Conservation (phyloP, 106 monocot species). For the Cymbidium sinense region DNA sequence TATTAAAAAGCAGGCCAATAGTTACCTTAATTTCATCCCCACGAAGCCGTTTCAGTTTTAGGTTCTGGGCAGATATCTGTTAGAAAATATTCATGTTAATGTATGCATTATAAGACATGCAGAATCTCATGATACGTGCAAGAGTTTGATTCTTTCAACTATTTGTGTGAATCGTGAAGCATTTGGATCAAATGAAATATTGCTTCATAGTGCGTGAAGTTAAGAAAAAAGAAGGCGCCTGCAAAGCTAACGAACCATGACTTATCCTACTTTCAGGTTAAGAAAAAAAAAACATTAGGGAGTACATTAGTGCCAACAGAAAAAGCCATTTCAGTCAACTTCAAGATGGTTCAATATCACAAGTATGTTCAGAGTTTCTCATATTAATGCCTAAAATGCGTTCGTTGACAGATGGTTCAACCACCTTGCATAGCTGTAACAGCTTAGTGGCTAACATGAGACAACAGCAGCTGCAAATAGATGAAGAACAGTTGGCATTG, state of each 20-base stretch:
- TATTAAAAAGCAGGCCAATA: neutral
- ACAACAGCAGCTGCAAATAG: too few relatives aligned
- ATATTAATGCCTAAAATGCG: neutral
- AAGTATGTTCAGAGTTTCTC: neutral
- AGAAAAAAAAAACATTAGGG: neutral
- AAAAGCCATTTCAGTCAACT: neutral
- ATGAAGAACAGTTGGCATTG: too few relatives aligned
- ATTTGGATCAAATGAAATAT: too few relatives aligned
- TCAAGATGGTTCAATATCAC: neutral
- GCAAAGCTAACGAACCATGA: slow-evolving; percentile 6
- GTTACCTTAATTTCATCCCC: slow-evolving; percentile 95
- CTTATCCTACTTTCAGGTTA: neutral
- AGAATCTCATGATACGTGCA: too few relatives aligned
- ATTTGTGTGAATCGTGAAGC: too few relatives aligned
- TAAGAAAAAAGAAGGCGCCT: neutral
- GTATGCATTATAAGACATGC: too few relatives aligned
- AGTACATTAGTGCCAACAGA: neutral
- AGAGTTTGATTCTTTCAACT: too few relatives aligned
- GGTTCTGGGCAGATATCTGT: slow-evolving; percentile 76
- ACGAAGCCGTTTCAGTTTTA: slow-evolving; percentile 82
- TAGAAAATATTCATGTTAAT: slow-evolving; percentile 14
- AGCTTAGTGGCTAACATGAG: too few relatives aligned
- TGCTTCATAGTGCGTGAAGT: too few relatives aligned
- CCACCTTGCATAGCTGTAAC: too few relatives aligned
- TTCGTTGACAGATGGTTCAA: neutral